A percentile compares a stretch with the other conserved stretches of the same genome.
Conservation (phyloP, 2,329 filamentous ascomycete species). For the Alternaria panax region DNA sequence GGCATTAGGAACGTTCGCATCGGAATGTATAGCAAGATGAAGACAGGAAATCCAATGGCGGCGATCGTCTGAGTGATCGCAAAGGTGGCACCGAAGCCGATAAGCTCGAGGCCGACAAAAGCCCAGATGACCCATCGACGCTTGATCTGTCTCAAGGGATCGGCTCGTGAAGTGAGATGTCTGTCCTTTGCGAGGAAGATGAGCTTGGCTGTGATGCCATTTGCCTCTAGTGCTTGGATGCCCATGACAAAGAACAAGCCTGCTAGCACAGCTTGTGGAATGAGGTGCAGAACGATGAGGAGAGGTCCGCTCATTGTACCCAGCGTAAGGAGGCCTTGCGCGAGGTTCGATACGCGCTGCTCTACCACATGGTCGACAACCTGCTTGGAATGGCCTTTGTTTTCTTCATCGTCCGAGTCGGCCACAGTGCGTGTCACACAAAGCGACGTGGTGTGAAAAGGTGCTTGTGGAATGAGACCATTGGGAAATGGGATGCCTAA, state of each 20-base stretch:
- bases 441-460: conserved; percentile 65
- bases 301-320: conserved; percentile 66
- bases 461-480: conserved; percentile 66
- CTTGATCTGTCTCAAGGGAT: conserved; percentile 56
- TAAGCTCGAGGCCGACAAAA: conserved; percentile 61
- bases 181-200: conserved; percentile 58
- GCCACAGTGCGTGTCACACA: conserved; percentile 51
- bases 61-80: conserved; percentile 67
- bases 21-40: conserved; percentile 65
- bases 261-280: conserved; percentile 62
- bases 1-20: conserved; percentile 61
- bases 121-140: conserved; percentile 56
- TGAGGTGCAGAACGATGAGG: conserved; percentile 61
- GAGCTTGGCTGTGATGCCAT: conserved; percentile 62
- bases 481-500: conserved; percentile 66
- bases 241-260: conserved; percentile 68
- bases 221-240: conserved; percentile 59
- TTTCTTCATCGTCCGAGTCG: conserved; percentile 51
- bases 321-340: conserved; percentile 62
- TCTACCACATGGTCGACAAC: conserved; percentile 61
- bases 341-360: conserved; percentile 64
- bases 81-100: conserved; percentile 62
- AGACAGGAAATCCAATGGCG: conserved; percentile 66
- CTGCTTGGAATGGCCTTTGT: conserved; percentile 54
- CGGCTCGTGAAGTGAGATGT: conserved; percentile 57